Conservation (phyloP, 2,329 filamentous ascomycete species). For the Talaromyces sp. region DNA sequence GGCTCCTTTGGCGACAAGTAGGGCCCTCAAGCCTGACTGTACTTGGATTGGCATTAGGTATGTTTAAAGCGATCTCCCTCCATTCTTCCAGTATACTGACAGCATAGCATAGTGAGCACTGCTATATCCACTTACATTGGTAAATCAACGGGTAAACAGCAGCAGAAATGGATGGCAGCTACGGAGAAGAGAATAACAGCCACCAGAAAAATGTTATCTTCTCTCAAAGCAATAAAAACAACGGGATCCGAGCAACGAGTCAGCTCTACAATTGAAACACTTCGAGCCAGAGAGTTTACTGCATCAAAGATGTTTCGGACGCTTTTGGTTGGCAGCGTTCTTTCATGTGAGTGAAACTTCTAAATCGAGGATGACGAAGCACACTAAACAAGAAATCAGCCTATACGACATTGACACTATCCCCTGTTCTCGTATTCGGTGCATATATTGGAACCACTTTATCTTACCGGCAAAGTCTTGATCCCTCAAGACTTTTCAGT, state of each 20-base stretch:
- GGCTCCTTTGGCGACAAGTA: slow-evolving; percentile 4
- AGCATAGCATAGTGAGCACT: slow-evolving; percentile 2
- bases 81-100: background rate
- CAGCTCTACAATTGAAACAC: slow-evolving; percentile 2
- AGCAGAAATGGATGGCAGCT: slow-evolving; percentile 5
- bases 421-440: background rate
- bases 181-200: slow-evolving; percentile 1
- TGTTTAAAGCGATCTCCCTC: background rate
- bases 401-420: slow-evolving; percentile 1
- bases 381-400: background rate
- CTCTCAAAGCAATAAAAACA: slow-evolving; percentile 3
- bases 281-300: background rate
- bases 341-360: slow-evolving; percentile 1
- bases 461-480: background rate
- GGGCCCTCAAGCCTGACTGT: slow-evolving; percentile 3
- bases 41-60: slow-evolving; percentile 9
- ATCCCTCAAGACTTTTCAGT: background rate
- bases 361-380: background rate
- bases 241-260: background rate
- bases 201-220: slow-evolving; percentile 6
- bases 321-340: slow-evolving; percentile 2
- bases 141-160: slow-evolving; percentile 2
- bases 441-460: background rate
- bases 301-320: slow-evolving; percentile 1
- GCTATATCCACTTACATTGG: background rate